Conservation (phyloP, 2,329 filamentous ascomycete genomes). For the Epichloe festucae region DNA sequence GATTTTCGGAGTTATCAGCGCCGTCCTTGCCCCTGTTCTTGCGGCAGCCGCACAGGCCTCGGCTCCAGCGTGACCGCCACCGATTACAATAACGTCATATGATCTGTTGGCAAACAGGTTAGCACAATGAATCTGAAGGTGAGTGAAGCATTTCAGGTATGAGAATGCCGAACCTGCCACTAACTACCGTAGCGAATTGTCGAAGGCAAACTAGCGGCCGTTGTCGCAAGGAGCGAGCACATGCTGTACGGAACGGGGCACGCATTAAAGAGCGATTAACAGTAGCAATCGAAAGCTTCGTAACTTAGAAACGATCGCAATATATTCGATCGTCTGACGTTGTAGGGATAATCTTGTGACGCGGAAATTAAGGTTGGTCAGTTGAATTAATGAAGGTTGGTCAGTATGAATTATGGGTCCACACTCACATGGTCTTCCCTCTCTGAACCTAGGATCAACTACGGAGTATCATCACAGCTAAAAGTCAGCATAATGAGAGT, state of each 20-base stretch:
- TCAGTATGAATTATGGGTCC: too few species aligned
- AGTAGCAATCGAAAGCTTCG: too few species aligned
- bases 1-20: conserved; percentile 74
- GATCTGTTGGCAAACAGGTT: conserved; percentile 30
- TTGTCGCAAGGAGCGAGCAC: conserved; percentile 9
- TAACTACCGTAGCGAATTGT: conserved; percentile 19
- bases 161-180: conserved; percentile 1
- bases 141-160: neutral
- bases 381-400: too few species aligned
- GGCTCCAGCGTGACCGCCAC: conserved; percentile 87
- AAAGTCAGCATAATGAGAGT: too few species aligned
- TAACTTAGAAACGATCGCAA: neutral
- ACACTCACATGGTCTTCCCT: too few species aligned
- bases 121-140: neutral
- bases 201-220: conserved; percentile 9
- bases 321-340: neutral
- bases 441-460: too few species aligned
- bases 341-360: neutral
- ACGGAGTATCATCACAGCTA: too few species aligned
- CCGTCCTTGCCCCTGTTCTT: conserved; percentile 75
- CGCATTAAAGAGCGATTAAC: conserved; percentile 15
- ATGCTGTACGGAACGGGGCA: conserved; percentile 13
- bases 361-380: too few species aligned
- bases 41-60: conserved; percentile 90
- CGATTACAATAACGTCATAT: conserved; percentile 90